Base-by-base conservation (phyloP, 2,329 filamentous ascomycete species). In the Pseudogymnoascus sp. region DNA sequence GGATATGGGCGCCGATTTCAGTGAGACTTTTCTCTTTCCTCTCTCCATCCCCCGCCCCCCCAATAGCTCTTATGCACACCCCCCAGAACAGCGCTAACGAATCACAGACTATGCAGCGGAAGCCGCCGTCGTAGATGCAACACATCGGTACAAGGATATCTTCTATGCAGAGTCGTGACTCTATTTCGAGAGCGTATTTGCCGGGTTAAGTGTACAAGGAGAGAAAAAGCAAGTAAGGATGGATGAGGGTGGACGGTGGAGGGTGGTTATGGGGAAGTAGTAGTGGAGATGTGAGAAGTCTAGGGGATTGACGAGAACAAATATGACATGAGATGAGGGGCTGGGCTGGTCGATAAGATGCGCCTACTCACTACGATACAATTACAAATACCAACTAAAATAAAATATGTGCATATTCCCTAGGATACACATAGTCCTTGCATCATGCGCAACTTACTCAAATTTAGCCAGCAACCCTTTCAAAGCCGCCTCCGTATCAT, bases 121-220 rank as follows among this genome's bases (percentile, higher is more conserved):
- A 64, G 86, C 90, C 63, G 85, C 88, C 0, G 89, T 97, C 2
- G 93, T 96, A 14, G 90, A 97, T 63, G 88, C 86, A 37, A 95
- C 91, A 35, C 93, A 97, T 76, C 83, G 87, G 59, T 85, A 91
- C 73, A 90, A 88, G 71, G 80, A 86, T 65, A 88, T 97, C 60
- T 97, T 97, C 73, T 92, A 90, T 71, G 83, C 65, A 65, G 65
- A 62, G 67, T 68, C 69, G 69, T 71, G 70, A 71, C 71, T 69
- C 52, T 69, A 66, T 63, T 45, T 62, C 67, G 49, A 58, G 41
- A 59, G 35, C 23, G n/a, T 14, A 18, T 38, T 60, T 62, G 33
- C 31, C 28, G 12, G 33, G 23, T 59, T 41, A 28, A 25, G 59
- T 61, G 2, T 55, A 55, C 28, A 55, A 52, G 33, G 18, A 18